Evolutionary conservation across 345 rosid genomes (phyloP), one percentile per base, ranked within the genome.

Genomic region (Linum usitatissimum): DNA sequence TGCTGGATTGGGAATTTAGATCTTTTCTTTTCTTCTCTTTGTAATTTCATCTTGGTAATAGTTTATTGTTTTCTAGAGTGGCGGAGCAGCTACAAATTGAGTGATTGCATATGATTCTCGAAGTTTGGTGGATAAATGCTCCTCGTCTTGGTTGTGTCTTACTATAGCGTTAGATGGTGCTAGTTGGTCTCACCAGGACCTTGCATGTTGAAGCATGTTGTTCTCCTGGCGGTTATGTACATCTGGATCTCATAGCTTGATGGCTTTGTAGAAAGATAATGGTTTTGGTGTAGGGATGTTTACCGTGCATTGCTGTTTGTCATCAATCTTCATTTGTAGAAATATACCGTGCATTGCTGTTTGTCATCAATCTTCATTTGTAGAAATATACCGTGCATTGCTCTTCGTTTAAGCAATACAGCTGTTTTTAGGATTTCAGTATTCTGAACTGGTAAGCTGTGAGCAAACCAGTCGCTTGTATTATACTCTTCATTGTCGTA

Each of bases 1-100:
- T 40, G 55, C 34, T 54, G 20, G 59, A 61, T 61, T 68, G 30
- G 61, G 66, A 60, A n/a, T 68, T 23, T 62, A 55, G 66, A 61
- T 62, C 62, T 34, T 1, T 34, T 3, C 8, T 23, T 21, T 42
- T 6, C 30, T 14, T 8, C 14, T 3, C 28, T 10, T 31, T 53
- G 12, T 34, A 18, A 2, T 5, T 15, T 60, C 14, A 0, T 38
- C 18, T 23, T 28, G 23, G 23, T 28, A 6, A 19, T 55, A n/a
- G 58, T 8, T 55, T 23, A 13, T 10, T n/a, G 7, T 30, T 55
- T 34, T 18, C 30, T 45, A 12, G 51, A 45, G 51, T 45, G 59
- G 23, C 18, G 23, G 12, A 10, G 30, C 30, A 55, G 59, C 59
- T 55, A 30, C 57, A 7, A 18, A 55, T 55, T n/a, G 30, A 20